These are phyloP conservation scores for Fomitopsis palustris DNA, from an alignment of 1,284 basidiomycete genomes.

Conservation along the genomic window DNA sequence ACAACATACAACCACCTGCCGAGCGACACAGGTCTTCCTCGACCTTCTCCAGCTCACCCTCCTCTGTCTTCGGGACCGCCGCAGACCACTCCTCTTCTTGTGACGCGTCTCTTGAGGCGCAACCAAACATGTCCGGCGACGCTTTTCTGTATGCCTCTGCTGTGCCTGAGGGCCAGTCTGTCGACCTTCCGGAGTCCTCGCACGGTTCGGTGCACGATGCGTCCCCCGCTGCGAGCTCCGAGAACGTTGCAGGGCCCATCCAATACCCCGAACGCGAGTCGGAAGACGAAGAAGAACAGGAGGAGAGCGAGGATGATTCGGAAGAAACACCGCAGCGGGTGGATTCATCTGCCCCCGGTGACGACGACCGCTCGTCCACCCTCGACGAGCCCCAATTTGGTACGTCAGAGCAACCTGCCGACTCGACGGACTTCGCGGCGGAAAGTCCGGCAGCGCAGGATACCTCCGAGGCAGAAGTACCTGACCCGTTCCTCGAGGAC, in stretches of 20 bases:
- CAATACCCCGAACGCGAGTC: too few relatives aligned
- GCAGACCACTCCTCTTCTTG: neutral
- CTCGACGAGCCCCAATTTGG: constrained; percentile 2
- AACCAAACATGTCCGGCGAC: neutral
- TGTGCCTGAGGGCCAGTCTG: neutral
- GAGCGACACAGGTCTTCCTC: neutral
- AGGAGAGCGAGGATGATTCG: neutral
- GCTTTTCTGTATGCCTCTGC: neutral
- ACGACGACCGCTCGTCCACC: neutral
- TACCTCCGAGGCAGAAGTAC: constrained; percentile 33
- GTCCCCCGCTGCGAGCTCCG: neutral
- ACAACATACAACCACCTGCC: neutral
- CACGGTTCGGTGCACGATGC: neutral
- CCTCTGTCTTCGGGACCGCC: neutral
- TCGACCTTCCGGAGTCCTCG: neutral
- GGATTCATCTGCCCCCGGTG: neutral
- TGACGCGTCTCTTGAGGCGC: neutral
- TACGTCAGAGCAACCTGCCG: neutral
- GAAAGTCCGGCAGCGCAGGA: neutral
- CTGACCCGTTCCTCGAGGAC: constrained; percentile 58
- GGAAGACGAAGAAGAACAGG: neutral
- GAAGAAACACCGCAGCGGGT: neutral
- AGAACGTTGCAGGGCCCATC: neutral
- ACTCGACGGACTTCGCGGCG: neutral
- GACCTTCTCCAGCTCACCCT: neutral